phyloP scores from a whole-genome alignment of 768 basidiomycete species.

The Mrakia blollopis region DNA sequence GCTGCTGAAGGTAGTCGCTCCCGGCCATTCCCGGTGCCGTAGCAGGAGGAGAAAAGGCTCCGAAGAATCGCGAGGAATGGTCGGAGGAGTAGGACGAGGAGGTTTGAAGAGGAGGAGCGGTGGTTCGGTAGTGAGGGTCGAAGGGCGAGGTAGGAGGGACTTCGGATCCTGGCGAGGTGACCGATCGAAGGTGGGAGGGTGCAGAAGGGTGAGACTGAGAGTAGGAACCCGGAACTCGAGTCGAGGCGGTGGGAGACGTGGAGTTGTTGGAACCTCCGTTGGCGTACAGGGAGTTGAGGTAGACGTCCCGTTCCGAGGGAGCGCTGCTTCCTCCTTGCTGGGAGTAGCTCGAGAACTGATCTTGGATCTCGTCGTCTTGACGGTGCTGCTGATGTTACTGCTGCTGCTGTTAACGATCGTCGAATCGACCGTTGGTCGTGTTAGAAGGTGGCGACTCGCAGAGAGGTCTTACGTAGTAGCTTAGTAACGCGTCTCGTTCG shows the following conservation, averaged over 20 bases:
- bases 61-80: constrained; percentile 13
- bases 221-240: constrained; percentile 9
- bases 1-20: constrained; percentile 30
- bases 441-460: too few species aligned
- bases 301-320: constrained; percentile 15
- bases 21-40: constrained; percentile 23
- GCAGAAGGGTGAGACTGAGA: constrained; percentile 9
- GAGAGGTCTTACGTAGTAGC: too few species aligned
- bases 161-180: constrained; percentile 15
- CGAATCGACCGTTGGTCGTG: not conserved
- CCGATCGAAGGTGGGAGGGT: constrained; percentile 16
- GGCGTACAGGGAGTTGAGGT: constrained; percentile 7
- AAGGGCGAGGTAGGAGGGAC: constrained; percentile 20
- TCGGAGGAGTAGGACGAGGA: constrained; percentile 25
- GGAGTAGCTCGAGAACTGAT: constrained; percentile 10
- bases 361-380: not conserved
- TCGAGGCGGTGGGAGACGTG: constrained; percentile 7
- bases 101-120: constrained; percentile 21
- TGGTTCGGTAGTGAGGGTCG: constrained; percentile 28
- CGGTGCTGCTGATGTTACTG: not conserved
- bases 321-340: not conserved
- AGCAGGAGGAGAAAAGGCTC: constrained; percentile 24
- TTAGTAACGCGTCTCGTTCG: too few species aligned
- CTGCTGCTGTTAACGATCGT: constrained; percentile 4
- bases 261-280: not conserved